Evolutionary conservation across 768 basidiomycete genomes (phyloP), one percentile per base, ranked within the genome.

Genomic region (Inosperma sp.): DNA sequence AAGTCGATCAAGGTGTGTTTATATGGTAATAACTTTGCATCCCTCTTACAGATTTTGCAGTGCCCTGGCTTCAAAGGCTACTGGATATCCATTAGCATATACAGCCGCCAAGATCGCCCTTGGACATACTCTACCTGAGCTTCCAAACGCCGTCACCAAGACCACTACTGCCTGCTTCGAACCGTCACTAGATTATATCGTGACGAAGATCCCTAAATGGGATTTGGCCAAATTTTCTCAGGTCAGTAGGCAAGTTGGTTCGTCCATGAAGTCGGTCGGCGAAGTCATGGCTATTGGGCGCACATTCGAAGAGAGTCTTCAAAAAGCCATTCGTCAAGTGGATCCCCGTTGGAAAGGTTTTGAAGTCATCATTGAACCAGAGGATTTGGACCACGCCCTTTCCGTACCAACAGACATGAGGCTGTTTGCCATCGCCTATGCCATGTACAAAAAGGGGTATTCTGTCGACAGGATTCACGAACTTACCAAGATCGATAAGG

Each of bases 201-300:
- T 99, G 53, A 96, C 93, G 42, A 99, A 99, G 73, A 98, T 99
- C 56, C 96, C 96, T 54, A 97, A 97, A 68, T 98, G 96, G 95
- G 96, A 99, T 72, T 75, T 99, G 49, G 93, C 94, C 57, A 99
- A 99, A 70, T 98, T 99, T 77, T 88, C 87, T 17, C 90, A 95
- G 62, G 96, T 98, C 52, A 84, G 95, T 65, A 86, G 95, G 56
- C 84, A 92, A 65, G 84, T 98, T 47, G 96, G 95, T 21, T 97
- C 94, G 3, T 83, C 95, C 14, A 98, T 99, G 96, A 99, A 99
- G 71, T 93, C 91, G 13, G 96, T 99, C 48, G 96, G 96, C 48
- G 96, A 99, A 69, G 95, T 99, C 64, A 99, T 99, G 96, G 95
- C 95, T 58, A 97, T 99, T 60, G 96, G 96, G 30, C 87, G 96